These are phyloP conservation scores for Annulohypoxylon moriforme DNA, from an alignment of 495 filamentous ascomycete species.

Conservation along the genomic window DNA sequence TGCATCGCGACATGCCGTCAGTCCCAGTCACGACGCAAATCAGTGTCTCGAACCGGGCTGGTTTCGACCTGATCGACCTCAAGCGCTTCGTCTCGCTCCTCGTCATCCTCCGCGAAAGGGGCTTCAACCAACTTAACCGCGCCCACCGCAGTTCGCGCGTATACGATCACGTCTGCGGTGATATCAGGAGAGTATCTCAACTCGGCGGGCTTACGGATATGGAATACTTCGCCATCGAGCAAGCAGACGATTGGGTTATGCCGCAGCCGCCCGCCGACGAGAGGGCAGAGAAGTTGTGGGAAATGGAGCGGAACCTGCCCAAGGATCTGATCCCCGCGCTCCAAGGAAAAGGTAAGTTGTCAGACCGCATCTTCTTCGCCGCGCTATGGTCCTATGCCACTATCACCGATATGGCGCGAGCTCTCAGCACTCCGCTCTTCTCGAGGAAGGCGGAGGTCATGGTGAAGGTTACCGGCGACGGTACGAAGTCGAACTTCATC, in stretches of 20 bases:
- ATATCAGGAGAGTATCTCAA: neutral
- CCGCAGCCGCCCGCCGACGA: neutral
- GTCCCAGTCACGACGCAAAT: constrained; percentile 24
- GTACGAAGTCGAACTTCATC: neutral
- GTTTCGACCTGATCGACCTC: constrained; percentile 17
- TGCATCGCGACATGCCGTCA: constrained; percentile 15
- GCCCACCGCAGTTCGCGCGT: neutral
- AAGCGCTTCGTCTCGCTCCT: constrained; percentile 26
- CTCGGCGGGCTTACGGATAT: neutral
- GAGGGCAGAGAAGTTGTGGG: neutral
- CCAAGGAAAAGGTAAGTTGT: neutral
- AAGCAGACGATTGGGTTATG: neutral
- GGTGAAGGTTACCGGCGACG: constrained; percentile 5
- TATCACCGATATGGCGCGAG: neutral
- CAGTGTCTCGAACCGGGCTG: constrained; percentile 3
- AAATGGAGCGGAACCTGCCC: neutral
- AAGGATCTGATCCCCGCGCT: neutral
- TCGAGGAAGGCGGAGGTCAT: constrained; percentile 7
- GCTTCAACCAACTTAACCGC: constrained; percentile 4
- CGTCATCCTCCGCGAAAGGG: neutral
- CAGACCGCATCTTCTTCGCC: neutral
- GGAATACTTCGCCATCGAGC: neutral
- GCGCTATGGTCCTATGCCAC: constrained; percentile 6
- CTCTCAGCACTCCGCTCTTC: neutral
- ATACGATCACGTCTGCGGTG: constrained; percentile 19